Evolutionary conservation across 305 asterid genomes (phyloP).

Genomic region (Plantago rigida): DNA sequence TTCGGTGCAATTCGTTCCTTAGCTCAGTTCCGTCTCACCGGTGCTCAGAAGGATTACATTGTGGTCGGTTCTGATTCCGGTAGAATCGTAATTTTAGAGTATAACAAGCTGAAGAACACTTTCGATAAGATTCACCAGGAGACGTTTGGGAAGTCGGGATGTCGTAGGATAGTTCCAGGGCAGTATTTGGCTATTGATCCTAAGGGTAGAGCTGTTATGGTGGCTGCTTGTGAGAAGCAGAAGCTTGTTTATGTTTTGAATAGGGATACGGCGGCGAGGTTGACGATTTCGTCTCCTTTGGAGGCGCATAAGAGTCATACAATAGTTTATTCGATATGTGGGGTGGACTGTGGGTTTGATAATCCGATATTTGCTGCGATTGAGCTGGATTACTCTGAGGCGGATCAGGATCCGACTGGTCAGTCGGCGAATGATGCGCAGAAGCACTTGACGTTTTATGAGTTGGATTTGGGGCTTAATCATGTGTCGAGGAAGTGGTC

Average conservation of each 20-base stretch:
- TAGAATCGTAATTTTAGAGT: constrained; percentile 73
- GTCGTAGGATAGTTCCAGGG: constrained; percentile 91
- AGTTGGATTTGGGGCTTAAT: constrained; percentile 87
- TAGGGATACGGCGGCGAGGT: constrained; percentile 89
- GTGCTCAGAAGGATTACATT: constrained; percentile 80
- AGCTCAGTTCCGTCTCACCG: constrained; percentile 94
- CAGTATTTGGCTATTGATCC: constrained; percentile 93
- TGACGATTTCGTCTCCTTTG: constrained; percentile 83
- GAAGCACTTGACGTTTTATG: constrained; percentile 85
- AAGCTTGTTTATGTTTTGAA: constrained; percentile 94
- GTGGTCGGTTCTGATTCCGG: constrained; percentile 98
- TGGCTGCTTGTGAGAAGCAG: constrained; percentile 96
- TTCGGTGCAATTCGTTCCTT: constrained; percentile 85
- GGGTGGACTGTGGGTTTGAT: constrained; percentile 95
- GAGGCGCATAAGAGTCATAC: constrained; percentile 97
- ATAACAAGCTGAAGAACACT: constrained; percentile 69
- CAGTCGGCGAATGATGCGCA: constrained; percentile 87
- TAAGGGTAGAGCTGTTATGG: constrained; percentile 97
- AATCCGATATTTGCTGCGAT: constrained; percentile 93
- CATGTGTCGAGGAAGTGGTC: constrained; percentile 97
- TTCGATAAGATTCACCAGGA: constrained; percentile 88
- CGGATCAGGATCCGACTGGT: constrained; percentile 95
- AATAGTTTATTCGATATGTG: constrained; percentile 65
- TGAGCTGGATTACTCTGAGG: constrained; percentile 90
- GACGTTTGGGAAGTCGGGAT: constrained; percentile 93